Evolutionary conservation across 257 asterid genomes (phyloP), one percentile per base, ranked within the genome.

Genomic region (Cruciata laevipes): DNA sequence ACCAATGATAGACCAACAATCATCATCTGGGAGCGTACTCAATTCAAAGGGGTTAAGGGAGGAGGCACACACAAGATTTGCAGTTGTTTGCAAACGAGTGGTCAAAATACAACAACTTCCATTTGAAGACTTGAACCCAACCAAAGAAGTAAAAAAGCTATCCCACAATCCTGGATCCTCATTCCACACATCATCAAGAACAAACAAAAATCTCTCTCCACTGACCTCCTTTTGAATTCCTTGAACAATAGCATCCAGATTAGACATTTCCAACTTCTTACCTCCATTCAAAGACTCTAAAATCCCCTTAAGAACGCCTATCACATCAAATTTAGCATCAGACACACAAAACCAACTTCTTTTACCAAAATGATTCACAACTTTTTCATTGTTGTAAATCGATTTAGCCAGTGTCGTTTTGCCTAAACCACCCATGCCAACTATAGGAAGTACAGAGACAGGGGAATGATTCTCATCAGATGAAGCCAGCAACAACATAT

Each of bases 1-100:
- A 47, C 57, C 53, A 25, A 74, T 4, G 17, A 73, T 30, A 5
- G 14, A 16, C 77, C 72, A 73, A 61, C 68, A 66, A 31, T 66
- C 32, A 21, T 66, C 63, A 0, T 33, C 53, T 0, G 71, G 13
- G 20, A 73, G 35, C 38, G 7, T 16, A 42, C 14, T 21, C 37
- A 66, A 31, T 7, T 0, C 0, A 40, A 7, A 66, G 2, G 55
- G 47, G 18, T 9, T 9, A 1, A 14, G 21, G 17, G 3, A 47
- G 17, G 7, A 47, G n/a, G 53, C 18, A 61, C 16, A 5, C 25
- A 17, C 65, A 47, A 47, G 53, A 47, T 47, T 3, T 0, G 53
- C 53, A 13, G 53, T 14, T 13, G n/a, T 47, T 13, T 47, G 53
- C 21, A 60, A 9, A 18, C 65, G 47, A 61, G 65, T 61, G 20